Conservation (phyloP, 2,329 filamentous ascomycete species). For the Clonostachys rhizophaga region DNA sequence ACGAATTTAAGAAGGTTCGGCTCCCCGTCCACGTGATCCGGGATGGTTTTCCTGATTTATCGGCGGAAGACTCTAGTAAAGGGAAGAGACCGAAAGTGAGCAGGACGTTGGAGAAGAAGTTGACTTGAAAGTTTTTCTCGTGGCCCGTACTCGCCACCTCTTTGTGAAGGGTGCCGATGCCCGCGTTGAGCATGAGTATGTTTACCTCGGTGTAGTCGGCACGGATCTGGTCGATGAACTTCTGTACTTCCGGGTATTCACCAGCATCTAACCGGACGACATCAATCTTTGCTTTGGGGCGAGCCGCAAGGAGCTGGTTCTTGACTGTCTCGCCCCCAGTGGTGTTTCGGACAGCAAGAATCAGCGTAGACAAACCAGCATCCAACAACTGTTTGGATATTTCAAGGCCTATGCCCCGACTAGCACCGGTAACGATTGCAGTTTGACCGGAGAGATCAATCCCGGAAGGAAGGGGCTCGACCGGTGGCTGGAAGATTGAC, state of each 20-base stretch:
- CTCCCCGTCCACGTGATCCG: constrained; percentile 19
- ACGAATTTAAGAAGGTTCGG: constrained; percentile 12
- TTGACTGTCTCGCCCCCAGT: constrained; percentile 17
- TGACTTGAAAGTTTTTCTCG: constrained; percentile 32
- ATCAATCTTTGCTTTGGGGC: constrained; percentile 6
- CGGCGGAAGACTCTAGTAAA: constrained; percentile 16
- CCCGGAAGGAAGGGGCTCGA: background rate
- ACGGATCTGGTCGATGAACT: constrained; percentile 4
- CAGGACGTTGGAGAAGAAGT: constrained; percentile 27
- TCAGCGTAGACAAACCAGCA: constrained; percentile 24
- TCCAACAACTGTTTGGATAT: constrained; percentile 26
- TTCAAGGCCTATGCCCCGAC: constrained; percentile 34
- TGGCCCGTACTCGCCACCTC: constrained; percentile 7
- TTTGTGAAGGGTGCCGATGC: constrained; percentile 14
- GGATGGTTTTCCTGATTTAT: constrained; percentile 9
- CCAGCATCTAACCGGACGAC: constrained; percentile 9
- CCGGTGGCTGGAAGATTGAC: background rate
- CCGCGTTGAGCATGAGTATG: constrained; percentile 40
- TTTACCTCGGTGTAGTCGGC: constrained; percentile 21
- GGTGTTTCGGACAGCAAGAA: constrained; percentile 31
- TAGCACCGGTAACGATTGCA: constrained; percentile 35
- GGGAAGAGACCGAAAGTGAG: constrained; percentile 25
- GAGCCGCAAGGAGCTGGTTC: constrained; percentile 1
- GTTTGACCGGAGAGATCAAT: constrained; percentile 15
- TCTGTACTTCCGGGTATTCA: constrained; percentile 6